Evolutionary conservation across 1,284 basidiomycete species (phyloP).

Genomic region (Sporisorium reilianum): DNA sequence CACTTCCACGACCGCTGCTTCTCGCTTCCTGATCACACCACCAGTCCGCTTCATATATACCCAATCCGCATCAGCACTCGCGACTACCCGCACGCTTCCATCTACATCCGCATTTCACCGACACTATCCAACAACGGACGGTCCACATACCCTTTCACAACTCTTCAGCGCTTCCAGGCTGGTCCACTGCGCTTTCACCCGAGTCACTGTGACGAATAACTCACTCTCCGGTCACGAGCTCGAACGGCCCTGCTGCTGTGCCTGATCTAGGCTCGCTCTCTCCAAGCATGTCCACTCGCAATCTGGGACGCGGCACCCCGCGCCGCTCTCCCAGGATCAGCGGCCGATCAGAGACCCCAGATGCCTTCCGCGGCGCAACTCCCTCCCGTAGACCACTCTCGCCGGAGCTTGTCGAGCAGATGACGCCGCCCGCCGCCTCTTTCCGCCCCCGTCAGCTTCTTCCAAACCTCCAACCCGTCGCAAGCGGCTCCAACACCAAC

Average conservation of each 20-base stretch:
- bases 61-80: not conserved
- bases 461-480: not conserved
- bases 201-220: too few relatives aligned
- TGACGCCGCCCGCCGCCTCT: conserved; percentile 25
- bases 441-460: conserved; percentile 11
- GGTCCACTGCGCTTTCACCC: too few relatives aligned
- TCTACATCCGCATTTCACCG: not conserved
- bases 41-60: too few relatives aligned
- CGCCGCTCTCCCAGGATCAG: conserved; percentile 31
- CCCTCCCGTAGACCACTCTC: conserved; percentile 24
- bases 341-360: conserved; percentile 28
- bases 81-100: not conserved
- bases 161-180: not conserved
- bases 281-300: conserved; percentile 22
- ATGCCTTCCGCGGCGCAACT: conserved; percentile 9
- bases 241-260: not conserved
- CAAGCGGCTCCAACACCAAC: conserved; percentile 16
- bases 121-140: not conserved
- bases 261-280: not conserved
- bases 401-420: conserved; percentile 29
- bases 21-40: too few relatives aligned
- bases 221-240: not conserved
- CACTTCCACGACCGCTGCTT: not conserved
- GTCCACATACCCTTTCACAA: not conserved
- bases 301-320: conserved; percentile 4